Evolutionary conservation across 371 early-diverging fungal genomes (phyloP).

Genomic region (Apophysomyces trapeziformis): DNA sequence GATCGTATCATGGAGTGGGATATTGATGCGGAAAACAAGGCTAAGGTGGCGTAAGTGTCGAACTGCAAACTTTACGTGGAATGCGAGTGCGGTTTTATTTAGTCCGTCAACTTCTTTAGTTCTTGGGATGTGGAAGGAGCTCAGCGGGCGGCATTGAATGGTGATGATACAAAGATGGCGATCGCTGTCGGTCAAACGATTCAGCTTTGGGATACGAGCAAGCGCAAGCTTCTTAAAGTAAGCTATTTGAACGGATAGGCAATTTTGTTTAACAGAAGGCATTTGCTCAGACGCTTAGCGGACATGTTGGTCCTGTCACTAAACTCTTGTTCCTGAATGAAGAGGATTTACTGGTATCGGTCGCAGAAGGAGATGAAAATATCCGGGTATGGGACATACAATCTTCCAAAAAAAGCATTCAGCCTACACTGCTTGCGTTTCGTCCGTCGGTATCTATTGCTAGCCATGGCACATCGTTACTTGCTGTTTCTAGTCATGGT

Average conservation of each 20-base stretch:
- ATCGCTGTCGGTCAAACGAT: conserved; percentile 55
- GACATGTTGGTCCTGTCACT: conserved; percentile 62
- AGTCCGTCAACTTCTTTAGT: neutral
- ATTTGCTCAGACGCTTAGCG: conserved; percentile 47
- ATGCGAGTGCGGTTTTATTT: too few species aligned
- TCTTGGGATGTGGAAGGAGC: conserved; percentile 10
- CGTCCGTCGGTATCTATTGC: conserved; percentile 49
- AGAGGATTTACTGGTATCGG: conserved; percentile 51
- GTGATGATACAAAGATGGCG: conserved; percentile 47
- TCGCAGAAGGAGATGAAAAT: conserved; percentile 66
- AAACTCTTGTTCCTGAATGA: conserved; percentile 49
- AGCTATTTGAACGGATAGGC: neutral
- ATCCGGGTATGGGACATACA: conserved; percentile 64
- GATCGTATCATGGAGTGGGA: conserved; percentile 70
- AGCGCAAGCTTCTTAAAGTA: conserved; percentile 38
- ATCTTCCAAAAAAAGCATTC: conserved; percentile 30
- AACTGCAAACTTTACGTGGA: too few species aligned
- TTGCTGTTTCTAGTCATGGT: conserved; percentile 66
- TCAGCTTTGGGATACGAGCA: conserved; percentile 55
- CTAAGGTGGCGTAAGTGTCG: conserved; percentile 26
- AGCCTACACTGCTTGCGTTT: conserved; percentile 26
- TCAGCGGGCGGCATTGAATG: conserved; percentile 44
- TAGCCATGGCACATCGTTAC: conserved; percentile 45
- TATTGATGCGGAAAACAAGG: conserved; percentile 43
- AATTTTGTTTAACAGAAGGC: neutral